Base-by-base conservation (phyloP, 2,329 filamentous ascomycete species). In the Pseudogymnoascus sp. region DNA sequence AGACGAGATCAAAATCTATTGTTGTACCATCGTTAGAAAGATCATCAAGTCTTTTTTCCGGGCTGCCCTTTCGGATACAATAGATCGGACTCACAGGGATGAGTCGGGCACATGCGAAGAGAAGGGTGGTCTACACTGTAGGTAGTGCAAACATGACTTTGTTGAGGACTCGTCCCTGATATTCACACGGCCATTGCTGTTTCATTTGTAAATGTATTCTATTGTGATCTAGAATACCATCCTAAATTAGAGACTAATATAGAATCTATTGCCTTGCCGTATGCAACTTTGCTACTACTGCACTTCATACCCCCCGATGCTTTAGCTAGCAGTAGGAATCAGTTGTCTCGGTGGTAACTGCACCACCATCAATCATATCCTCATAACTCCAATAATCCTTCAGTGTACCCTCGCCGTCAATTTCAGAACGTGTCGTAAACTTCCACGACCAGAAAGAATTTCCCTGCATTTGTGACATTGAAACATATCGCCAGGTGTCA, bases 401-500 rank as follows among this genome's bases (percentile, higher is more conserved):
- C 14, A 42, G 60, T 6, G 56, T 46, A 14, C 66, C 66, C 37
- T 68, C 65, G 21, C 66, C 66, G 31, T 53, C 36, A 16, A 62
- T 56, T 18, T 38, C 31, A 28, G 59, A 44, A 23, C 62, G 59
- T 16, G 53, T 61, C 21, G 62, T 63, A 14, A 67, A 67, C 40
- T 66, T 68, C 5, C 66, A 68, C 11, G 66, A 70, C 72, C 71
- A 73, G 61, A 70, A 73, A 14, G 69, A 60, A 62, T 72, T 69
- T 2, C 74, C 75, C n/a, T 69, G 66, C 1, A 69, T 67, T 66
- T 71, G 72, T 64, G 72, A 73, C n/a, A 68, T 66, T 61, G 68
- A 76, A 12, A 73, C 73, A 62, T 74, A 74, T 3, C 70, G 42
- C 61, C 72, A 70, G 0, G 73, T 74, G 60, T 75, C 71, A 60